These are phyloP conservation scores for Incumbomyces lentus DNA, from an alignment of 2,329 filamentous ascomycete genomes.

Conservation along the genomic window DNA sequence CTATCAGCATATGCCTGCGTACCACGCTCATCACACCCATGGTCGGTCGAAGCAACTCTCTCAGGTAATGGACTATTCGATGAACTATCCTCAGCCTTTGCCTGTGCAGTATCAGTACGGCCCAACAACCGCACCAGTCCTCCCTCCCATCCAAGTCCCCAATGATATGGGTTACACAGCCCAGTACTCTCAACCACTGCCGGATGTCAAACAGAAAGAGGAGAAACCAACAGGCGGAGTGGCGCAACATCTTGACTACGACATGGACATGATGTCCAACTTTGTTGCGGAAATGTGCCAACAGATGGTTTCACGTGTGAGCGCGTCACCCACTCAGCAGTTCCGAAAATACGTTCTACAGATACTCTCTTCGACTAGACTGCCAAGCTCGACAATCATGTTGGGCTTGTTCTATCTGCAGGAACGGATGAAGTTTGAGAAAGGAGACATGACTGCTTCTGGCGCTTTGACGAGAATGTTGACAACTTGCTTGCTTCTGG, in stretches of 20 bases:
- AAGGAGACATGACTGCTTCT: conserved; percentile 45
- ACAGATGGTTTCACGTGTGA: conserved; percentile 55
- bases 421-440: conserved; percentile 66
- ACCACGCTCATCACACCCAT: conserved; percentile 20
- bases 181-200: conserved; percentile 23
- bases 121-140: conserved; percentile 24
- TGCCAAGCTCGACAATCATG: conserved; percentile 84
- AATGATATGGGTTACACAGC: conserved; percentile 22
- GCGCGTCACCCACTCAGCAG: conserved; percentile 53
- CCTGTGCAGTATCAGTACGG: conserved; percentile 15
- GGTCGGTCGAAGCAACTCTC: conserved; percentile 5
- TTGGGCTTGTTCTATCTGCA: conserved; percentile 84
- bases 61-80: neutral
- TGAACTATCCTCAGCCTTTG: conserved; percentile 12
- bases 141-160: conserved; percentile 34
- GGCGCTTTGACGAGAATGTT: conserved; percentile 79
- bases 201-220: conserved; percentile 41
- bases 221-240: conserved; percentile 71
- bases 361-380: conserved; percentile 77
- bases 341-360: conserved; percentile 89
- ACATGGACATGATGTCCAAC: conserved; percentile 91
- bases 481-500: conserved; percentile 72
- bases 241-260: conserved; percentile 88
- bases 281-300: conserved; percentile 86
- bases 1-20: conserved; percentile 34